Evolutionary conservation across 2,329 filamentous ascomycete genomes (phyloP).

Genomic region (Xylaria sp.): DNA sequence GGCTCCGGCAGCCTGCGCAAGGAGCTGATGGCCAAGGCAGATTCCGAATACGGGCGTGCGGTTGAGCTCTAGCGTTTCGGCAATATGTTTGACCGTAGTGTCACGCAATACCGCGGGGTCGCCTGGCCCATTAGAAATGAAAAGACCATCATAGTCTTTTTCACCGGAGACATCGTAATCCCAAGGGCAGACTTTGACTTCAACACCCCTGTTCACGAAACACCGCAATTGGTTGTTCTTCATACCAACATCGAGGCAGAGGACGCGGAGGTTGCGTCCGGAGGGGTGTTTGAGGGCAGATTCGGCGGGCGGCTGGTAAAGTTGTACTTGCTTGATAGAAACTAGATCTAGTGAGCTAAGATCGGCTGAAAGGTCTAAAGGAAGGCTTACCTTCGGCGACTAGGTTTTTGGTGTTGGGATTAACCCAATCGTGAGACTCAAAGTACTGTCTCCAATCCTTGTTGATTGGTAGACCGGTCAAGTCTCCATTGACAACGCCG

Average conservation of each 20-base stretch:
- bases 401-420: conserved; percentile 91
- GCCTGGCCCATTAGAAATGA: conserved; percentile 97
- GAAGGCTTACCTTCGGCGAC: conserved; percentile 85
- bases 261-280: conserved; percentile 82
- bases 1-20: conserved; percentile 86
- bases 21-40: conserved; percentile 91
- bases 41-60: conserved; percentile 93
- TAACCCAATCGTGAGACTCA: conserved; percentile 83
- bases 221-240: conserved; percentile 98
- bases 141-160: conserved; percentile 92
- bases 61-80: conserved; percentile 75
- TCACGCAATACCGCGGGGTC: conserved; percentile 84
- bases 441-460: conserved; percentile 64
- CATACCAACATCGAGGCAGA: conserved; percentile 95
- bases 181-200: conserved; percentile 95
- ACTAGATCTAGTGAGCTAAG: conserved; percentile 64
- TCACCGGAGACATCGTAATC: conserved; percentile 88
- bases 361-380: conserved; percentile 23
- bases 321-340: conserved; percentile 82
- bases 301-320: conserved; percentile 77
- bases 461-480: conserved; percentile 45
- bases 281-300: conserved; percentile 83
- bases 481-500: conserved; percentile 46
- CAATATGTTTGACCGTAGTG: conserved; percentile 77
- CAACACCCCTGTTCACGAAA: conserved; percentile 86